phyloP scores from a whole-genome alignment of 2,329 filamentous ascomycete species.

The Aspergillus sp. region DNA sequence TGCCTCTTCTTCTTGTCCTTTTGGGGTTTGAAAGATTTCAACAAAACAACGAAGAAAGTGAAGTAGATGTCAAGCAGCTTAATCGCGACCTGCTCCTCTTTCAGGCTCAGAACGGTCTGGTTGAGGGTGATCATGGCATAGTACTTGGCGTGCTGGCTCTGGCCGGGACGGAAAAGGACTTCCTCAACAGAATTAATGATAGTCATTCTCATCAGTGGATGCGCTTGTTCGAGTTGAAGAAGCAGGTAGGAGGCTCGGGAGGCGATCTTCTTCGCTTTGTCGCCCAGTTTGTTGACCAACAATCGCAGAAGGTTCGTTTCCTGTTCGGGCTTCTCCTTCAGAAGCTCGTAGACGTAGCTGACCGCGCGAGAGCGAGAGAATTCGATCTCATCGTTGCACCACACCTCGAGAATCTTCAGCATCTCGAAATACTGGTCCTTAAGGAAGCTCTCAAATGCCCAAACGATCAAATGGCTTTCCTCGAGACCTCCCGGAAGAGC shows the following conservation, averaged over 20 bases:
- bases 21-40: slow-evolving; percentile 61
- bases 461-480: slow-evolving; percentile 75
- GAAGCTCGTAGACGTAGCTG: slow-evolving; percentile 84
- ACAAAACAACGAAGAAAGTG: slow-evolving; percentile 75
- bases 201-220: slow-evolving; percentile 90
- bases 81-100: slow-evolving; percentile 77
- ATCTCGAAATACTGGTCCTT: slow-evolving; percentile 93
- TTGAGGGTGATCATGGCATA: slow-evolving; percentile 96
- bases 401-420: slow-evolving; percentile 83
- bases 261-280: slow-evolving; percentile 91
- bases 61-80: slow-evolving; percentile 90
- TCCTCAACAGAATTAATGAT: slow-evolving; percentile 87
- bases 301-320: slow-evolving; percentile 90
- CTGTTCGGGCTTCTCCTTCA: slow-evolving; percentile 96
- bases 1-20: slow-evolving; percentile 38
- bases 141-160: slow-evolving; percentile 86
- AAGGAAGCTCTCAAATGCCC: slow-evolving; percentile 93
- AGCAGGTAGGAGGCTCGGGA: slow-evolving; percentile 90
- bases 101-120: slow-evolving; percentile 86
- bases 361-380: slow-evolving; percentile 86
- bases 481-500: slow-evolving; percentile 71
- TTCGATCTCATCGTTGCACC: slow-evolving; percentile 94
- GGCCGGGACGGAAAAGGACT: slow-evolving; percentile 80
- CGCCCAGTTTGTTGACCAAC: slow-evolving; percentile 93
- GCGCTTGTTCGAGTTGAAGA: slow-evolving; percentile 83